Evolutionary conservation across 345 rosid genomes (phyloP).

Genomic region (Lenwebbia sp.): DNA sequence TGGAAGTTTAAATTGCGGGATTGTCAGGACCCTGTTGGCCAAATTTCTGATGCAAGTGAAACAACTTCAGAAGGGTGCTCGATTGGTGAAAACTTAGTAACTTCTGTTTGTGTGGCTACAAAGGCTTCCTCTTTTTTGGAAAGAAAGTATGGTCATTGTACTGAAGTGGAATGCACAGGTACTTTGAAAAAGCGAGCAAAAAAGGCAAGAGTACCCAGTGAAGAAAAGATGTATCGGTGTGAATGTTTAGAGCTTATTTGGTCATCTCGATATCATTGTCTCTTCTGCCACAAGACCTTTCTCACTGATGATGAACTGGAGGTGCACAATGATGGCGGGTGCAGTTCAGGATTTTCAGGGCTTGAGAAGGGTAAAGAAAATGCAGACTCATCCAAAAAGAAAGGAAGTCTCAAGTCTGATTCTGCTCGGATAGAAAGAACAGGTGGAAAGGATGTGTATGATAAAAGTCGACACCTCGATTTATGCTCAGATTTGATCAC

Average conservation of each 20-base stretch:
- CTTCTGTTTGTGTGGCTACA: conserved; percentile 34
- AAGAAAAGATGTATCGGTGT: conserved; percentile 58
- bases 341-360: conserved; percentile 29
- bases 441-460: conserved; percentile 16
- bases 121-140: conserved; percentile 65
- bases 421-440: conserved; percentile 14
- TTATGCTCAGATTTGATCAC: conserved; percentile 45
- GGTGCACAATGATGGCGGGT: conserved; percentile 50
- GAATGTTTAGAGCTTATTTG: conserved; percentile 78
- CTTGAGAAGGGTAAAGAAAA: conserved; percentile 34
- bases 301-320: conserved; percentile 36
- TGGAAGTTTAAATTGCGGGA: conserved; percentile 45
- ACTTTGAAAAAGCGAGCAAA: conserved; percentile 36
- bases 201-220: conserved; percentile 29
- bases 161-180: conserved; percentile 25
- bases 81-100: conserved; percentile 7
- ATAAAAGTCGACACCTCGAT: conserved; percentile 21
- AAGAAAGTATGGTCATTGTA: conserved; percentile 55
- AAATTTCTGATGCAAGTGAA: conserved; percentile 17
- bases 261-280: conserved; percentile 75
- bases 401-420: conserved; percentile 26
- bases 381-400: conserved; percentile 28
- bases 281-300: conserved; percentile 71
- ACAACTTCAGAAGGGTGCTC: neutral
- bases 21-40: conserved; percentile 17